A percentile compares a stretch with the other conserved stretches of the same genome.
Evolutionary conservation across 2,329 filamentous ascomycete genomes (phyloP).

Genomic region (Aspergillus oerlinghausenensis): DNA sequence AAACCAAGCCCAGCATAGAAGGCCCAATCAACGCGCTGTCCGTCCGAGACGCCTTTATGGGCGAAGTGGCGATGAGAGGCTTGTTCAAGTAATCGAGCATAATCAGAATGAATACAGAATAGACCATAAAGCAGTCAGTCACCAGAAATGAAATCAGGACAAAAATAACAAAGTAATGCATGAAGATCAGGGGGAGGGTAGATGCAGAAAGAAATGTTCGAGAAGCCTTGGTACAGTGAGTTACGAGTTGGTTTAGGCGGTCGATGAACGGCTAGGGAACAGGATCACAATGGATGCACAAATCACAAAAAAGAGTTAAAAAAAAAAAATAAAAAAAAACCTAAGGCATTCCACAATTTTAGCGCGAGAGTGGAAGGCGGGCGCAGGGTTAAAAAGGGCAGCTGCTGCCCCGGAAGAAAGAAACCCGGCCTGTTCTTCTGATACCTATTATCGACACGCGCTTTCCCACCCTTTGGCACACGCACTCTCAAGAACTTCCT

Average conservation of each 20-base stretch:
- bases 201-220: not conserved
- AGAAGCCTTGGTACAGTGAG: not conserved
- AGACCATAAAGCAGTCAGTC: not conserved
- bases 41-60: slow-evolving; percentile 9
- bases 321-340: slow-evolving; percentile 1
- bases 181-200: not conserved
- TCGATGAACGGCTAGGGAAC: not conserved
- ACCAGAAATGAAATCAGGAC: not conserved
- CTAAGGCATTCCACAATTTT: slow-evolving; percentile 14
- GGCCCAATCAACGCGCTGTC: slow-evolving; percentile 13
- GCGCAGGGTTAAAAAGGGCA: slow-evolving; percentile 36
- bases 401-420: slow-evolving; percentile 18
- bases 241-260: no score
- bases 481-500: slow-evolving; percentile 10
- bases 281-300: not conserved
- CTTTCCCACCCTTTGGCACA: slow-evolving; percentile 10
- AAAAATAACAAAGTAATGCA: not conserved
- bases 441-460: slow-evolving; percentile 13
- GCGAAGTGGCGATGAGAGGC: slow-evolving; percentile 10
- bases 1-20: not conserved
- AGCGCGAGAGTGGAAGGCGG: slow-evolving; percentile 11
- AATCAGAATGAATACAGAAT: not conserved
- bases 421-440: slow-evolving; percentile 13
- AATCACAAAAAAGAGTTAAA: not conserved
- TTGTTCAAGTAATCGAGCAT: not conserved